Evolutionary conservation across 2,329 filamentous ascomycete species (phyloP), one percentile per base, ranked within the genome.

Genomic region (Coccinonectria pachysandricola): DNA sequence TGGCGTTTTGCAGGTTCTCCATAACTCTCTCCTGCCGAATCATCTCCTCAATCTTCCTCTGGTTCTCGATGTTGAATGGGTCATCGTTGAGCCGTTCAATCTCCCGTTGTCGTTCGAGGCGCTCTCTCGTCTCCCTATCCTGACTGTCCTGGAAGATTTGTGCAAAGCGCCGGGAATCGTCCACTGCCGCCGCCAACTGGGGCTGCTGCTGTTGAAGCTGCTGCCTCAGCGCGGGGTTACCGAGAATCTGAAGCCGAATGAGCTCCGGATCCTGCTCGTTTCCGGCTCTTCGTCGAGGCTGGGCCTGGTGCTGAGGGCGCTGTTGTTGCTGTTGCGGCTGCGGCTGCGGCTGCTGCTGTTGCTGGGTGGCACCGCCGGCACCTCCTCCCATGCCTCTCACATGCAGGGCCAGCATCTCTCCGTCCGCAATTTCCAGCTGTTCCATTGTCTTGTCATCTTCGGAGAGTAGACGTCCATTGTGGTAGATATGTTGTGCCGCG

Each of bases 1-100:
- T 88, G 21, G 91, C 91, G 57, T 87, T 91, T 50, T 96, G 86
- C 34, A 96, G 57, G 49, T 98, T 98, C 59, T 95, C 86, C 56
- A 88, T 86, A 23, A 98, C 88, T 10, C 79, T 71, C 58, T 96
- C 83, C 57, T 95, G 83, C 29, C 91, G 78, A 49, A 98, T 98
- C 57, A 96, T 92, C 59, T 98, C 91, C 50, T 91, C 88, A 36
- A 98, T 98, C 59, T 79, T 84, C 23, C 70, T 70, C 58, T 98
- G 91, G 7, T 87, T 84, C 39, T 95, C 87, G 14, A 85, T 62
- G 50, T 98, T 88, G 59, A 96, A 95, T 1, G 88, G 87, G 47
- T 98, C 91, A 7, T 86, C 80, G 52, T 96, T 95, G 35, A 96
- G 65, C 47, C 81, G 68, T 35, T 78, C 77, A 43, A 95, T 87